phyloP scores from a whole-genome alignment of 164 flowering plant genomes.

The Warburgia ugandensis region DNA sequence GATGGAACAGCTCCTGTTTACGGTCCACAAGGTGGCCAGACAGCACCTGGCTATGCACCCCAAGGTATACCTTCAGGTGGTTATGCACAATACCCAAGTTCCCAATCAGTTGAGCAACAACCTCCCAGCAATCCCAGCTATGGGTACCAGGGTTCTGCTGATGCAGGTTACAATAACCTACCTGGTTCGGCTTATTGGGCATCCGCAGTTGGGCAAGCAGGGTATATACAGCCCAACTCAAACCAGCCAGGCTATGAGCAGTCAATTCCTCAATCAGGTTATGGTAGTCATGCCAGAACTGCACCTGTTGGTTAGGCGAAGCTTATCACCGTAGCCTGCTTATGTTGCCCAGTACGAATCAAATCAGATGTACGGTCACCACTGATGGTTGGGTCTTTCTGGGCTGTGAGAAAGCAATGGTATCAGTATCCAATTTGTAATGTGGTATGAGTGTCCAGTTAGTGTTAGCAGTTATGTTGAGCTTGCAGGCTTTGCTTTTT shows the following conservation, averaged over 20 bases:
- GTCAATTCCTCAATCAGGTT: conserved; percentile 21
- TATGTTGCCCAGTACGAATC: no score
- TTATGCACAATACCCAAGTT: conserved; percentile 41
- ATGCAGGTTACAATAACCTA: conserved; percentile 19
- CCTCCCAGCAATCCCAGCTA: conserved; percentile 36
- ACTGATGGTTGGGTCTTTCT: no score
- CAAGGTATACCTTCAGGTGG: conserved; percentile 44
- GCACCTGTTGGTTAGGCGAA: conserved; percentile 40
- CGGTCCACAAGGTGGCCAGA: conserved; percentile 31
- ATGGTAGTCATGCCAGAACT: conserved; percentile 13
- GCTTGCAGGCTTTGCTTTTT: no score
- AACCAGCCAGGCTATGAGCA: conserved; percentile 55
- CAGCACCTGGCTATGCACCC: conserved; percentile 36
- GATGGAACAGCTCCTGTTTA: conserved; percentile 10
- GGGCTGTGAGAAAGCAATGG: no score
- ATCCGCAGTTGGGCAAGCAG: conserved; percentile 31
- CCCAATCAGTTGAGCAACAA: conserved; percentile 61
- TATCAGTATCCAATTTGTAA: no score
- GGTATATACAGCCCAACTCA: conserved; percentile 46
- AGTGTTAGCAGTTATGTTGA: no score
- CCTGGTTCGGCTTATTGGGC: conserved; percentile 32
- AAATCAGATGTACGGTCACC: no score
- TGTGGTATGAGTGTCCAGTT: no score
- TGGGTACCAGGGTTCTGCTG: conserved; percentile 49
- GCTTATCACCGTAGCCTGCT: conserved; percentile 51